phyloP scores from a whole-genome alignment of 75 land plant genomes.

The Picea glauca region DNA sequence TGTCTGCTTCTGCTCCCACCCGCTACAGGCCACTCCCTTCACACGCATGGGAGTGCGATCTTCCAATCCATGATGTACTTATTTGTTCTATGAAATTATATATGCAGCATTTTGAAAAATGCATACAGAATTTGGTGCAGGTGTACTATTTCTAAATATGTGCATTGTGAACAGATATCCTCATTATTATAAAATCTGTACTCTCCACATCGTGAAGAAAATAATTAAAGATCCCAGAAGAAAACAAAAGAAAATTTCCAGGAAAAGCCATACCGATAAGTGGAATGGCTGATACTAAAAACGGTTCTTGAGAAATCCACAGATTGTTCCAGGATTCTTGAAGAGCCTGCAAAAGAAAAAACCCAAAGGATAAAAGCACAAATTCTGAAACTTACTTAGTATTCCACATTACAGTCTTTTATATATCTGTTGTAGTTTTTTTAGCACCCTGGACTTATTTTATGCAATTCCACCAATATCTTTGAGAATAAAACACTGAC shows the following conservation, averaged over 20 bases:
- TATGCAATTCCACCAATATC: background rate
- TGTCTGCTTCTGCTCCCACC: too few relatives aligned
- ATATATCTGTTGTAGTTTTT: background rate
- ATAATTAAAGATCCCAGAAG: background rate
- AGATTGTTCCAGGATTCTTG: conserved; percentile 24
- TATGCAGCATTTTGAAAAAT: too few relatives aligned
- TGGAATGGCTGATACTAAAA: conserved; percentile 21
- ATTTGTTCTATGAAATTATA: too few relatives aligned
- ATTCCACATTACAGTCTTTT: background rate
- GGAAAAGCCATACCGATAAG: conserved; percentile 14
- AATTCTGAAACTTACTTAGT: background rate
- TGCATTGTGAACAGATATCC: background rate
- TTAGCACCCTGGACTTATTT: background rate
- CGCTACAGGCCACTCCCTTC: too few relatives aligned
- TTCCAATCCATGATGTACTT: background rate
- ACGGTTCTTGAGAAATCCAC: conserved; percentile 22
- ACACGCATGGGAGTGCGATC: background rate
- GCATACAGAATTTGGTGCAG: too few relatives aligned
- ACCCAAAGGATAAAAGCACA: background rate
- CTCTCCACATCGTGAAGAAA: background rate
- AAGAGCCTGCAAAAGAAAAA: conserved; percentile 12
- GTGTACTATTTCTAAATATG: background rate
- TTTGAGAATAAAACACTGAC: background rate
- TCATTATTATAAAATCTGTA: background rate
- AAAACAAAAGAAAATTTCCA: background rate